These are phyloP conservation scores for Wickerhamomyces mucosus DNA, from an alignment of 805 yeast species.

Conservation along the genomic window DNA sequence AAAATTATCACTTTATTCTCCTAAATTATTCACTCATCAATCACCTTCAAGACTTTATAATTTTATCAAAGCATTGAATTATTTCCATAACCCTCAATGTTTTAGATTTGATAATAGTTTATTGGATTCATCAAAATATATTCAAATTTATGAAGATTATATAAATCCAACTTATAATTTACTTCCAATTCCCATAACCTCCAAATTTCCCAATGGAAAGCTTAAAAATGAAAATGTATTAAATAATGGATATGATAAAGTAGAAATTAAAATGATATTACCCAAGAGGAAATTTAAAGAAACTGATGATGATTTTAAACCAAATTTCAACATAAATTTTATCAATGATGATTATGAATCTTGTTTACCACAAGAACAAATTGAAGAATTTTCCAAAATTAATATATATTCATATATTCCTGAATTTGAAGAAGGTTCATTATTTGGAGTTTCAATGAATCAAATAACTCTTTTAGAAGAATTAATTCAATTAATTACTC, in stretches of 20 bases:
- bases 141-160: not conserved
- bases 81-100: no score
- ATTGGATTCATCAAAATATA: not conserved
- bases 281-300: not conserved
- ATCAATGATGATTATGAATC: not conserved
- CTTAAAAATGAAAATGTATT: not conserved
- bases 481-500: constrained; percentile 34
- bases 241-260: not conserved
- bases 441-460: constrained; percentile 11
- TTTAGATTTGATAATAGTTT: no score
- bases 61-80: not conserved
- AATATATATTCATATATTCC: not conserved
- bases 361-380: not conserved
- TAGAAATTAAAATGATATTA: not conserved
- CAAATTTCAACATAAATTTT: not conserved
- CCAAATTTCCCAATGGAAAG: not conserved
- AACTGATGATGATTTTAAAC: constrained; percentile 1
- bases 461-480: constrained; percentile 29
- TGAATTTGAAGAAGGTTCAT: constrained; percentile 1
- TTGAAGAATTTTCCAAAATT: not conserved
- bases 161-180: not conserved
- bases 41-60: not conserved
- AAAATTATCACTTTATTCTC: not conserved
- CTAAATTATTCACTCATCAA: not conserved
- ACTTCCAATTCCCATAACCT: not conserved